Percentiles rank a stretch among this genome's conserved stretches.
phyloP scores from a whole-genome alignment of 1,284 basidiomycete species.

The Cryptococcus hybrid region DNA sequence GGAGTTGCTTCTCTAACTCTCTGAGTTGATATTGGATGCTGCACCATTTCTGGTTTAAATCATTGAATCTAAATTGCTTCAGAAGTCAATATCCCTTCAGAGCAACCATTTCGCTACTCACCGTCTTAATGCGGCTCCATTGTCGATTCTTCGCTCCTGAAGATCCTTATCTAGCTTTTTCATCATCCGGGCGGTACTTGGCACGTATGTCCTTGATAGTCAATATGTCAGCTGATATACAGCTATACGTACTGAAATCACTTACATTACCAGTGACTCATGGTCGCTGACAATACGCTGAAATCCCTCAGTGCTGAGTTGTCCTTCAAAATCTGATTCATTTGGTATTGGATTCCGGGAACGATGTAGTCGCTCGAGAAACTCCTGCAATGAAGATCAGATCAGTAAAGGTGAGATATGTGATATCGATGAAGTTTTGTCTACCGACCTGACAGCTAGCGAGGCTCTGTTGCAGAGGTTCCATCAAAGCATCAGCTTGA shows the following conservation, averaged over 20 bases:
- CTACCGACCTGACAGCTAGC: constrained; percentile 23
- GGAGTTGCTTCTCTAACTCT: constrained; percentile 32
- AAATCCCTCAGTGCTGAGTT: constrained; percentile 26
- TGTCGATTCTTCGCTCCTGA: constrained; percentile 83
- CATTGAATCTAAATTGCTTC: constrained; percentile 19
- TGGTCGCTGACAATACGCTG: constrained; percentile 25
- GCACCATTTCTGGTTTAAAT: constrained; percentile 30
- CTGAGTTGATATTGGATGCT: constrained; percentile 27
- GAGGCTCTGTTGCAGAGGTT: constrained; percentile 73
- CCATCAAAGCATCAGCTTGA: constrained; percentile 96
- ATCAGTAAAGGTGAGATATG: too few species aligned
- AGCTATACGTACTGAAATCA: not conserved
- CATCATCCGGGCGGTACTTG: constrained; percentile 88
- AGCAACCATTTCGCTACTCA: constrained; percentile 31
- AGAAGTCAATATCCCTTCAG: not conserved
- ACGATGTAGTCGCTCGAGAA: constrained; percentile 28
- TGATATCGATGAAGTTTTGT: not conserved
- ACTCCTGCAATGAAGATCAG: constrained; percentile 12
- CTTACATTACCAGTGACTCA: constrained; percentile 17
- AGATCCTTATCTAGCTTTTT: constrained; percentile 90
- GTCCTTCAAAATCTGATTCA: constrained; percentile 20
- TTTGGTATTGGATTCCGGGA: constrained; percentile 23
- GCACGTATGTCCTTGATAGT: constrained; percentile 61
- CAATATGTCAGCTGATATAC: constrained; percentile 55
- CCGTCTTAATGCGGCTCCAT: constrained; percentile 85